Conservation (phyloP, 108 stramenopile species). For the Nitzschia putrida region DNA sequence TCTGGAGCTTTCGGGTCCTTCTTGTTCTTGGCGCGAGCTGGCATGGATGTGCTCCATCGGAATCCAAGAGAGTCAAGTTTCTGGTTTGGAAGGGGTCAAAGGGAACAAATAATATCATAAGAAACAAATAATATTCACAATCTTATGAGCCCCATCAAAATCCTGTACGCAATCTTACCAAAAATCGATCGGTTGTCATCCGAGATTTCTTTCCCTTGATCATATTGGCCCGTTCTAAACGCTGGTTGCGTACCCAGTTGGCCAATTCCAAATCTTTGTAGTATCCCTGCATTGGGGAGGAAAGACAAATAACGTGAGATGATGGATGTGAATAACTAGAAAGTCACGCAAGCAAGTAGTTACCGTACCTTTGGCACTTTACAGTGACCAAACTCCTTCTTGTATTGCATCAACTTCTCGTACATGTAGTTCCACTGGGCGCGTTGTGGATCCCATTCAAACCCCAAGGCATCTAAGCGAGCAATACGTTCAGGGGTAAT, state of each 20-base stretch:
- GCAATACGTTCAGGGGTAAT: slow-evolving; percentile 47
- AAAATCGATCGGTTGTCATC: slow-evolving; percentile 50
- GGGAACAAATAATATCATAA: not conserved
- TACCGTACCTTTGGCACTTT: slow-evolving; percentile 52
- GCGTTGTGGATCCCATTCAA: slow-evolving; percentile 58
- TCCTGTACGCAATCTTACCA: slow-evolving; percentile 1
- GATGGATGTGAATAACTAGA: not conserved
- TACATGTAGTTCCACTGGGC: slow-evolving; percentile 58
- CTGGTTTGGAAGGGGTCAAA: slow-evolving; percentile 1
- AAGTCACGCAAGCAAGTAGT: not conserved
- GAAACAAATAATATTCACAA: not conserved
- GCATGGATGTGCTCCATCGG: slow-evolving; percentile 32
- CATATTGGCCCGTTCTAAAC: slow-evolving; percentile 53
- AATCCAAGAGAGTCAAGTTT: slow-evolving; percentile 51
- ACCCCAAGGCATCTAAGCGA: slow-evolving; percentile 41
- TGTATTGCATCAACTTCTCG: slow-evolving; percentile 44
- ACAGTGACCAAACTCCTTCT: slow-evolving; percentile 55
- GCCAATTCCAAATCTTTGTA: slow-evolving; percentile 58
- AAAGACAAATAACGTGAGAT: not conserved
- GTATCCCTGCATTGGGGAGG: slow-evolving; percentile 33
- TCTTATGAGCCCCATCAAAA: not conserved
- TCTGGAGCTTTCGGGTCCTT: not conserved
- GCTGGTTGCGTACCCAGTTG: slow-evolving; percentile 74
- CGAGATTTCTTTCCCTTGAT: slow-evolving; percentile 46
- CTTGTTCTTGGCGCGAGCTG: not conserved